phyloP scores from a whole-genome alignment of 768 basidiomycete species.

The Suillus placidus region DNA sequence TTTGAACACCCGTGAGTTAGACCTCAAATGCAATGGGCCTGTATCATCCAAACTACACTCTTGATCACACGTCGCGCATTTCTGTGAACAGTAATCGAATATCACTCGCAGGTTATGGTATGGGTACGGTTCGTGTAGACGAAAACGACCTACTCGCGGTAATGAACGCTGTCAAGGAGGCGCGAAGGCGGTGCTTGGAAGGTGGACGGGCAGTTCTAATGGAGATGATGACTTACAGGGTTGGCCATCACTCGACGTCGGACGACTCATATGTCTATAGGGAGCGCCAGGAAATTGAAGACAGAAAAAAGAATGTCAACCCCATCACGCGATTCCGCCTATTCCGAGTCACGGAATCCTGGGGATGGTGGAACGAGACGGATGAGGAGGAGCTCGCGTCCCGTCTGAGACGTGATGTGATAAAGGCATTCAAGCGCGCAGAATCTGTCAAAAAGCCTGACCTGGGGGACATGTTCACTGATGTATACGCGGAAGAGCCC shows the following conservation, averaged over 20 bases:
- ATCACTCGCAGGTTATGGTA: slow-evolving; percentile 56
- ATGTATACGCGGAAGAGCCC: slow-evolving; percentile 85
- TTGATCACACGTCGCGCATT: slow-evolving; percentile 21
- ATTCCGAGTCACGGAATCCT: slow-evolving; percentile 75
- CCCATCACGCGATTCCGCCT: slow-evolving; percentile 83
- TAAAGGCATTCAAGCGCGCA: slow-evolving; percentile 77
- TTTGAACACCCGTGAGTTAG: not conserved
- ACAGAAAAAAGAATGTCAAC: slow-evolving; percentile 88
- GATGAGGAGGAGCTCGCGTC: slow-evolving; percentile 77
- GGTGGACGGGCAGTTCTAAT: slow-evolving; percentile 81
- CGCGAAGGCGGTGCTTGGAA: slow-evolving; percentile 69
- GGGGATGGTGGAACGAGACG: slow-evolving; percentile 80
- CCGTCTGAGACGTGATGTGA: slow-evolving; percentile 69
- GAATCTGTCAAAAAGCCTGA: slow-evolving; percentile 69
- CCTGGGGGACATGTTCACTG: slow-evolving; percentile 79
- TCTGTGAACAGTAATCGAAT: not conserved
- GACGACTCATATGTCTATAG: slow-evolving; percentile 96
- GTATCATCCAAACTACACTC: no score
- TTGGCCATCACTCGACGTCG: slow-evolving; percentile 94
- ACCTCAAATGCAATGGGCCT: no score
- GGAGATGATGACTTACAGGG: slow-evolving; percentile 91
- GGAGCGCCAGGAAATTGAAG: slow-evolving; percentile 86
- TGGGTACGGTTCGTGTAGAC: slow-evolving; percentile 90
- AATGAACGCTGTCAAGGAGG: slow-evolving; percentile 72
- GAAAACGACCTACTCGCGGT: slow-evolving; percentile 93